phyloP scores from a whole-genome alignment of 257 asterid species.

The Lantana camara region DNA sequence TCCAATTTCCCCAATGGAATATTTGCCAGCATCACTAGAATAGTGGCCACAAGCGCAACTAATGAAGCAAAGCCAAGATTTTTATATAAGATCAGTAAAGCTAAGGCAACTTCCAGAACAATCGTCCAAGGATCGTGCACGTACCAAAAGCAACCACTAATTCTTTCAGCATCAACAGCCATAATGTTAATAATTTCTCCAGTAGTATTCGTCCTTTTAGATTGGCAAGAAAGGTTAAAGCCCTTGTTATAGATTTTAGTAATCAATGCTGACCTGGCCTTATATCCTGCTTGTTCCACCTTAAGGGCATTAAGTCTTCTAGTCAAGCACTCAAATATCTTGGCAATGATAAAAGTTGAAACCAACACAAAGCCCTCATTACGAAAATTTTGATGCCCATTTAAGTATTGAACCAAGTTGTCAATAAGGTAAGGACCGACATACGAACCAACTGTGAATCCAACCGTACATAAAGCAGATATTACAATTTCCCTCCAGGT shows the following conservation, averaged over 20 bases:
- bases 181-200: neutral
- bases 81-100: neutral
- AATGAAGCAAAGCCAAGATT: neutral
- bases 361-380: neutral
- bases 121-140: neutral
- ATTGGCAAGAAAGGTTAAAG: neutral
- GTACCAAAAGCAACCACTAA: neutral
- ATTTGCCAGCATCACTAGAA: neutral
- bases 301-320: neutral
- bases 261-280: neutral
- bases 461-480: neutral
- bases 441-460: neutral
- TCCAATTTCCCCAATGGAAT: neutral
- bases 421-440: neutral
- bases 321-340: neutral
- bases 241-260: slow-evolving; percentile 2
- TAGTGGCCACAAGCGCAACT: neutral
- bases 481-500: neutral
- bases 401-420: neutral
- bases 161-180: neutral
- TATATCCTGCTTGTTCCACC: neutral
- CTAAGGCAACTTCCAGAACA: neutral
- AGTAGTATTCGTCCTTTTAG: neutral
- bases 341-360: neutral
- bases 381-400: neutral